Conservation (phyloP, 208 protist species). For the Balamuthia mandrillaris region DNA sequence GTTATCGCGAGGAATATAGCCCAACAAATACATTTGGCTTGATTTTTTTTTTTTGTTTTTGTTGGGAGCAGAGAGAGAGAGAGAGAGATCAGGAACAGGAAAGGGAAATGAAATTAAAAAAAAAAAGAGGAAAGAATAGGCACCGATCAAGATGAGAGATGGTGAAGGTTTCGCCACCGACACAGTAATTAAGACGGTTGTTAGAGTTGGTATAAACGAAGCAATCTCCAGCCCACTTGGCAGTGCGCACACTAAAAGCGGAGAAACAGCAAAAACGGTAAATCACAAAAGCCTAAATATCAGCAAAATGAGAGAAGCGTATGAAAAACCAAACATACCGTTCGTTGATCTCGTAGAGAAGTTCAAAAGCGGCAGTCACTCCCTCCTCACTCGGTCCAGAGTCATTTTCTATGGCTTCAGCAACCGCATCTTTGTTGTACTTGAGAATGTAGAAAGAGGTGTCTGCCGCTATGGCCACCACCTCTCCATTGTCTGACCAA, state of each 20-base stretch:
- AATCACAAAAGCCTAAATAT: neutral
- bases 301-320: conserved; percentile 1
- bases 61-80: too few relatives aligned
- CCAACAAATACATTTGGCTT: conserved; percentile 70
- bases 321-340: neutral
- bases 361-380: conserved; percentile 91
- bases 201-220: conserved; percentile 92
- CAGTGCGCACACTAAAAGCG: conserved; percentile 73
- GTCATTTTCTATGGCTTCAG: conserved; percentile 72
- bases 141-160: conserved; percentile 85
- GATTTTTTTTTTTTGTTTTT: too few relatives aligned
- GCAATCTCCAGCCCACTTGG: conserved; percentile 93
- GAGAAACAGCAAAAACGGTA: neutral
- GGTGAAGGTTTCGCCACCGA: conserved; percentile 89
- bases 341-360: conserved; percentile 88
- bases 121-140: conserved; percentile 42
- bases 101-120: neutral
- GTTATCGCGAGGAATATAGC: conserved; percentile 92
- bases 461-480: conserved; percentile 83
- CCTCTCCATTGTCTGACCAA: conserved; percentile 88
- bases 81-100: conserved; percentile 49
- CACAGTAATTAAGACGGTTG: conserved; percentile 93
- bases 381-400: conserved; percentile 80
- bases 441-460: conserved; percentile 88
- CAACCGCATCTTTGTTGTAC: conserved; percentile 84